These are phyloP conservation scores for Apiospora kogelbergensis DNA, from an alignment of 2,329 filamentous ascomycete genomes.

Conservation along the genomic window DNA sequence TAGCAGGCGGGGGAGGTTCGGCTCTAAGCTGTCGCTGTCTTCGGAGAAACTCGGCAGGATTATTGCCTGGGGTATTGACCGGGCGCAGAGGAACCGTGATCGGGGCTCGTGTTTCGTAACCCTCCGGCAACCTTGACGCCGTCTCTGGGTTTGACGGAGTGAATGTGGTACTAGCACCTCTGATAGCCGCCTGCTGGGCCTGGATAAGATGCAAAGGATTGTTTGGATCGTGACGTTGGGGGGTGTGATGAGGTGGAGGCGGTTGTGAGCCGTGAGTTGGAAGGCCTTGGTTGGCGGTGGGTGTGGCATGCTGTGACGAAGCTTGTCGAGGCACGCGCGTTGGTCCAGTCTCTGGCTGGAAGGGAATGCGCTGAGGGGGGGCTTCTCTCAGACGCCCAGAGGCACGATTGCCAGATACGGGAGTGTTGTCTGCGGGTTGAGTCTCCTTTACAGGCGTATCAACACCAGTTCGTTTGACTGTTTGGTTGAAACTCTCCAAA, in stretches of 20 bases:
- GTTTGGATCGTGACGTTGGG: conserved; percentile 28
- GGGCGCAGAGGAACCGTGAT: conserved; percentile 68
- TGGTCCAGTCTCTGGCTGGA: conserved; percentile 75
- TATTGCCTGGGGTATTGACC: conserved; percentile 73
- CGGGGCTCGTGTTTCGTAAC: conserved; percentile 67
- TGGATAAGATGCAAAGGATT: conserved; percentile 32
- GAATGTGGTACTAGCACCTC: conserved; percentile 41
- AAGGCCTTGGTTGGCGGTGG: conserved; percentile 25
- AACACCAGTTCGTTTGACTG: conserved; percentile 54
- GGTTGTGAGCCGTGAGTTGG: conserved; percentile 23
- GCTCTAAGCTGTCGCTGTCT: conserved; percentile 46
- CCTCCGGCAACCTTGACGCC: conserved; percentile 60
- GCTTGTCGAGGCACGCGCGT: conserved; percentile 63
- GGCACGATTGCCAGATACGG: conserved; percentile 54
- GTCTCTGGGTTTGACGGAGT: conserved; percentile 57
- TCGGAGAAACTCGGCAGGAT: conserved; percentile 65
- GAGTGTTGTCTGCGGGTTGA: conserved; percentile 52
- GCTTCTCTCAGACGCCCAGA: conserved; percentile 73
- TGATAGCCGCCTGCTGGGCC: conserved; percentile 30
- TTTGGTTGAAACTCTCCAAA: conserved; percentile 68
- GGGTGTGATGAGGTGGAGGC: conserved; percentile 24
- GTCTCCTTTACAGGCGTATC: conserved; percentile 61
- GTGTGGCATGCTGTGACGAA: conserved; percentile 40
- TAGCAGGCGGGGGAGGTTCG: conserved; percentile 11
- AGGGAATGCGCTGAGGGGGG: conserved; percentile 81